These are phyloP conservation scores for Stramenopiles sp. DNA, from an alignment of 352 stramenopile species.

Conservation along the genomic window DNA sequence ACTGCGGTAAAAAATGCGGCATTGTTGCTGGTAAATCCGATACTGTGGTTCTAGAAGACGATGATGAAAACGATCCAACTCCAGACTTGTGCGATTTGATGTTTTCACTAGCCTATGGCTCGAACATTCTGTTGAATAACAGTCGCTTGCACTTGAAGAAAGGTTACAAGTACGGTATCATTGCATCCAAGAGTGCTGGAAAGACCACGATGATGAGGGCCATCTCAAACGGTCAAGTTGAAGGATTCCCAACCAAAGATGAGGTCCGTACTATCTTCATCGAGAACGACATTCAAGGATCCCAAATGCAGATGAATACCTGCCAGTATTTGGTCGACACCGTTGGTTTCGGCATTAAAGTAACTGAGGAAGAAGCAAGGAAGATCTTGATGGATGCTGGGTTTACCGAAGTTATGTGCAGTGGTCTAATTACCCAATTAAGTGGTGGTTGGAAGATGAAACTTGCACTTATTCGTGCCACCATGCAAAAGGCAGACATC, in stretches of 20 bases:
- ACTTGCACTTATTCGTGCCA: constrained; percentile 72
- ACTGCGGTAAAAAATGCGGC: background rate
- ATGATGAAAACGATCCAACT: background rate
- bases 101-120: constrained; percentile 46
- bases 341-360: constrained; percentile 45
- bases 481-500: constrained; percentile 84
- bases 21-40: background rate
- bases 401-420: constrained; percentile 73
- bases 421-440: constrained; percentile 71
- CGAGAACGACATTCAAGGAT: constrained; percentile 74
- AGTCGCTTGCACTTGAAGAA: constrained; percentile 77
- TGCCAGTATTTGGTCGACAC: constrained; percentile 73
- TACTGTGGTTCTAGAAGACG: background rate
- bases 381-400: constrained; percentile 61
- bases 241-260: constrained; percentile 53
- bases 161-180: constrained; percentile 79
- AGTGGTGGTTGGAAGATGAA: constrained; percentile 92
- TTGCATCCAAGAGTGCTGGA: constrained; percentile 85
- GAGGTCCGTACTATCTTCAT: constrained; percentile 85
- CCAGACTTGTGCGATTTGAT: constrained; percentile 41
- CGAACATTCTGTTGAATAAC: constrained; percentile 89
- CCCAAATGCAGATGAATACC: constrained; percentile 56
- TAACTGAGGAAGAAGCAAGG: constrained; percentile 44
- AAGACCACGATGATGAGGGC: constrained; percentile 85
- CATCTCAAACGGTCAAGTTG: constrained; percentile 61